Conservation (phyloP, 805 yeast genomes). For the Candida stauntonica region DNA sequence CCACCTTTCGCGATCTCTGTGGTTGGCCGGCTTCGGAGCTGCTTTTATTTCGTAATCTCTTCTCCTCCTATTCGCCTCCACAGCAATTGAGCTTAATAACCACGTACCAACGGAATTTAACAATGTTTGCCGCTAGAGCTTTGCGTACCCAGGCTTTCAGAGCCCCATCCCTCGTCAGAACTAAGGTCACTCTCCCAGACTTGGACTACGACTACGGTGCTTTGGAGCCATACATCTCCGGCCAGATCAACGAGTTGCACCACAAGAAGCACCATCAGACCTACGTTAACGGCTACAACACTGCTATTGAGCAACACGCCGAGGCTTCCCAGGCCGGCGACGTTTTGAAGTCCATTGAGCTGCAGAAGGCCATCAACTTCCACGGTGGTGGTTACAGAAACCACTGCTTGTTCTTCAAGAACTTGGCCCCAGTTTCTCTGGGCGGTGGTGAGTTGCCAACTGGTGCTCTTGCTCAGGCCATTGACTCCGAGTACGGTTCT, state of each 20-base stretch:
- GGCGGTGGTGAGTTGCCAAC: conserved; percentile 72
- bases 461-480: conserved; percentile 55
- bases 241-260: conserved; percentile 81
- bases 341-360: conserved; percentile 51
- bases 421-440: conserved; percentile 66
- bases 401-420: conserved; percentile 86
- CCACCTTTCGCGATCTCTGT: not conserved
- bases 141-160: conserved; percentile 21
- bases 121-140: conserved; percentile 26
- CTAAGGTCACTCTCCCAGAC: conserved; percentile 74
- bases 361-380: conserved; percentile 77
- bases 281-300: conserved; percentile 80
- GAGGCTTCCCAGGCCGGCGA: conserved; percentile 61
- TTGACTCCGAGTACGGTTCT: conserved; percentile 63
- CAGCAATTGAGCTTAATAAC: not conserved
- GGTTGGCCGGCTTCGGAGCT: not conserved
- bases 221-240: conserved; percentile 81
- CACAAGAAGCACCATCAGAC: conserved; percentile 92
- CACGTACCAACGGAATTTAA: not conserved
- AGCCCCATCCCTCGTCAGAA: conserved; percentile 35
- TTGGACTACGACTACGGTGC: conserved; percentile 81
- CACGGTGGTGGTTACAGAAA: conserved; percentile 90
- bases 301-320: conserved; percentile 67
- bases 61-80: not conserved
- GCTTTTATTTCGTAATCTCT: not conserved